phyloP scores from a whole-genome alignment of 2,329 filamentous ascomycete species.

The Harringtonia aguacate region DNA sequence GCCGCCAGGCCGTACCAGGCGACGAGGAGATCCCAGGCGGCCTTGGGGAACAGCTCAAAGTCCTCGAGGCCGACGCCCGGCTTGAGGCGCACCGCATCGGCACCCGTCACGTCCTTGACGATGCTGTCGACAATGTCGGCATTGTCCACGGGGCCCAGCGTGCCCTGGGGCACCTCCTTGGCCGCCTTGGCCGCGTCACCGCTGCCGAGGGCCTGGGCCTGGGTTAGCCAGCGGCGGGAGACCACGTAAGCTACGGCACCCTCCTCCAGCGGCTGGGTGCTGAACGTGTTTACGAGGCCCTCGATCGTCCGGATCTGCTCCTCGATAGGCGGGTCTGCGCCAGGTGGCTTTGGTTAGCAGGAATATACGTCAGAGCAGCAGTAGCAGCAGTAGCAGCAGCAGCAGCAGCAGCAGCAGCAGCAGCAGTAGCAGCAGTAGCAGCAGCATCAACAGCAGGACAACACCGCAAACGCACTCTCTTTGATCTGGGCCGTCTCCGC shows the following conservation, averaged over 20 bases:
- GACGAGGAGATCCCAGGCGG: conserved; percentile 72
- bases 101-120: conserved; percentile 36
- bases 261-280: conserved; percentile 48
- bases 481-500: no score
- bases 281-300: conserved; percentile 42
- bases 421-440: no score
- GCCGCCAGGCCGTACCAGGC: conserved; percentile 72
- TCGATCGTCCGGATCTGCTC: conserved; percentile 66
- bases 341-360: neutral
- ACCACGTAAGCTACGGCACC: conserved; percentile 70
- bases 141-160: conserved; percentile 77
- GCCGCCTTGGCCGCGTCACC: conserved; percentile 44
- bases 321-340: conserved; percentile 6
- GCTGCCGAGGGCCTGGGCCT: conserved; percentile 53
- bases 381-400: no score
- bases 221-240: conserved; percentile 67
- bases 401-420: no score
- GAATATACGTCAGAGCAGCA: no score
- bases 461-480: no score
- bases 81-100: conserved; percentile 62
- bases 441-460: no score
- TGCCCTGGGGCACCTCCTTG: conserved; percentile 48
- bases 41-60: conserved; percentile 65
- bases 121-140: conserved; percentile 63
- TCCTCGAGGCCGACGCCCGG: conserved; percentile 57